Conservation (phyloP, 208 protist genomes). For the Wallacemonas sp. region DNA sequence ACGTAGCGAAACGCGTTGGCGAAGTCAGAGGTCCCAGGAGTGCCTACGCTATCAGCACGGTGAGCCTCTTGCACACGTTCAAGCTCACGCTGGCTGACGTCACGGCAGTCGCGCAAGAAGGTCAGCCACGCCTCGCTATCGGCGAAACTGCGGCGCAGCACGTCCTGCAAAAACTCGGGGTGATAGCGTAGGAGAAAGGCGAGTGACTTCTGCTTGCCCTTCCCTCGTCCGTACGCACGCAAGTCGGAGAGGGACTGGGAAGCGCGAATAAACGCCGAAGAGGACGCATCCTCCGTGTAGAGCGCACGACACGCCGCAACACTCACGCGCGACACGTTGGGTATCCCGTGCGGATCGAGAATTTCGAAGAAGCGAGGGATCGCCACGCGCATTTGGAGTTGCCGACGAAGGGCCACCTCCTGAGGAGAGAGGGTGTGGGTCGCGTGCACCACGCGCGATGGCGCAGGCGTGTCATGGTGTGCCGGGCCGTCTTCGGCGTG, state of each 20-base stretch:
- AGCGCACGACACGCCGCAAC: conserved; percentile 24
- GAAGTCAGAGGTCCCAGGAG: too few species aligned
- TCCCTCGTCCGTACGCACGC: conserved; percentile 48
- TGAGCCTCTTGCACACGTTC: conserved; percentile 19
- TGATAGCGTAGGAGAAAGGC: conserved; percentile 34
- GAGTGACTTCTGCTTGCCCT: conserved; percentile 37
- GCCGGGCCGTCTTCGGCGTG: not conserved
- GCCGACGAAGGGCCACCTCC: conserved; percentile 12
- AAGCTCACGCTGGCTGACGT: conserved; percentile 32
- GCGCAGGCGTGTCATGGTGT: too few species aligned
- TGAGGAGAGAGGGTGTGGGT: conserved; percentile 2
- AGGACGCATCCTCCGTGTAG: conserved; percentile 36
- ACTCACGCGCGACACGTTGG: conserved; percentile 40
- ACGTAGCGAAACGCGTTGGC: not conserved
- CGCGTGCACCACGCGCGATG: too few species aligned
- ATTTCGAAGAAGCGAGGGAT: conserved; percentile 25
- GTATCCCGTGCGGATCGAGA: conserved; percentile 59
- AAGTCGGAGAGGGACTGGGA: conserved; percentile 21
- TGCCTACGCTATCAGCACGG: not conserved
- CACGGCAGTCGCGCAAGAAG: conserved; percentile 41
- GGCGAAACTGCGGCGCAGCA: conserved; percentile 51
- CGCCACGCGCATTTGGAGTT: conserved; percentile 32
- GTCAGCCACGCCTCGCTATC: conserved; percentile 27
- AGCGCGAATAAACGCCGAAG: conserved; percentile 31
- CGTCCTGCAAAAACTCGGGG: conserved; percentile 41